phyloP scores from a whole-genome alignment of 2,329 filamentous ascomycete species.

The Xylaria sp. region DNA sequence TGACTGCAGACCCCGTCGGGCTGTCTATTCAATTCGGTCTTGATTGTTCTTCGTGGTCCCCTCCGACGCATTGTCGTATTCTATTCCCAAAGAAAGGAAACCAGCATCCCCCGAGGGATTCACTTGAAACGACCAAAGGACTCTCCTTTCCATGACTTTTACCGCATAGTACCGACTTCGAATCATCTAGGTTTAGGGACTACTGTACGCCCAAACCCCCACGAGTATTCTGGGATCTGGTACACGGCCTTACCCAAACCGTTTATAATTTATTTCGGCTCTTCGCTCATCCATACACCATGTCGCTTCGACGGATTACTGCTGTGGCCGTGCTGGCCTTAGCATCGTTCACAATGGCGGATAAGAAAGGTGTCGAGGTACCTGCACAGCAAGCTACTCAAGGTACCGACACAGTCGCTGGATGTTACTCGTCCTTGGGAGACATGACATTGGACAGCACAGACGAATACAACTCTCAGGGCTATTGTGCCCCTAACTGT shows the following conservation, averaged over 20 bases:
- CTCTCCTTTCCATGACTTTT: slow-evolving; percentile 30
- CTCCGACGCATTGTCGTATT: slow-evolving; percentile 21
- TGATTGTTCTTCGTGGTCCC: slow-evolving; percentile 28
- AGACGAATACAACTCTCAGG: slow-evolving; percentile 53
- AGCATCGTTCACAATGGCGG: slow-evolving; percentile 40
- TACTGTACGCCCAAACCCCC: not conserved
- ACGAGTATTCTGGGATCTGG: slow-evolving; percentile 6
- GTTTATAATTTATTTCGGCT: slow-evolving; percentile 23
- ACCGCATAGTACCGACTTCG: slow-evolving; percentile 27
- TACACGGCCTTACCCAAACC: not conserved
- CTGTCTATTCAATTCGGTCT: slow-evolving; percentile 22
- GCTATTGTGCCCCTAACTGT: slow-evolving; percentile 57
- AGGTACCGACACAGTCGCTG: slow-evolving; percentile 58
- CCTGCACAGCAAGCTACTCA: slow-evolving; percentile 53
- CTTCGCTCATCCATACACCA: slow-evolving; percentile 33
- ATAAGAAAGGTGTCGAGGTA: slow-evolving; percentile 45
- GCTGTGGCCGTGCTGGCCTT: slow-evolving; percentile 46
- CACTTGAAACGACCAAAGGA: not conserved
- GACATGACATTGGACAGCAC: slow-evolving; percentile 49
- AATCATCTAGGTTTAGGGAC: slow-evolving; percentile 26
- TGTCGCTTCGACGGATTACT: slow-evolving; percentile 46
- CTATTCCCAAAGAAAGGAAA: slow-evolving; percentile 16
- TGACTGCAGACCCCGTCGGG: slow-evolving; percentile 1
- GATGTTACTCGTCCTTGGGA: slow-evolving; percentile 61
- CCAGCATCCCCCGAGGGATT: slow-evolving; percentile 5